A percentile compares a stretch with the other conserved stretches of the same genome.
These are phyloP conservation scores for Solioccasus polychromus DNA, from an alignment of 768 basidiomycete genomes.

Conservation along the genomic window DNA sequence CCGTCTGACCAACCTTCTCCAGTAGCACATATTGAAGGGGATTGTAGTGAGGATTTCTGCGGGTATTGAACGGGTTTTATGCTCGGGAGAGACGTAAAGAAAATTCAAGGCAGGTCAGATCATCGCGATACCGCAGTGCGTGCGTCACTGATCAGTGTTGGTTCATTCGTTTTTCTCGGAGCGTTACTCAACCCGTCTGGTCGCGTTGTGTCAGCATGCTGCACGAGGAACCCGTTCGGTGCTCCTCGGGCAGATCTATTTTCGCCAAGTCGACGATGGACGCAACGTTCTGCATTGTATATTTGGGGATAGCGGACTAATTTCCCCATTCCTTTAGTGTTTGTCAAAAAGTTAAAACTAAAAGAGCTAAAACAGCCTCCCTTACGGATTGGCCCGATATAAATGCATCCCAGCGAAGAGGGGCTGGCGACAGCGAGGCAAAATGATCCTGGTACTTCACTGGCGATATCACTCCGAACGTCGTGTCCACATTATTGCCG, in stretches of 20 bases:
- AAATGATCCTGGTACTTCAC: slow-evolving; percentile 17
- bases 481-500: slow-evolving; percentile 17
- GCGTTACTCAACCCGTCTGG: slow-evolving; percentile 19
- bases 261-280: slow-evolving; percentile 17
- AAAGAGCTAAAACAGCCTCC: slow-evolving; percentile 34
- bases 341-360: slow-evolving; percentile 34
- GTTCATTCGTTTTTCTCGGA: slow-evolving; percentile 17
- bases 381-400: slow-evolving; percentile 21
- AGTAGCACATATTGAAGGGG: slow-evolving; percentile 58
- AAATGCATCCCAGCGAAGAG: slow-evolving; percentile 16
- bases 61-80: slow-evolving; percentile 24
- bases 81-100: slow-evolving; percentile 8
- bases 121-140: slow-evolving; percentile 20
- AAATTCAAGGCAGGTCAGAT: slow-evolving; percentile 24
- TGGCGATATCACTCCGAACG: slow-evolving; percentile 8
- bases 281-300: slow-evolving; percentile 17
- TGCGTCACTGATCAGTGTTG: slow-evolving; percentile 25
- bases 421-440: slow-evolving; percentile 17
- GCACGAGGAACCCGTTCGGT: slow-evolving; percentile 28
- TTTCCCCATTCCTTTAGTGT: slow-evolving; percentile 17
- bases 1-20: slow-evolving; percentile 62
- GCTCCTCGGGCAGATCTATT: slow-evolving; percentile 32
- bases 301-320: slow-evolving; percentile 21
- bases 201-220: slow-evolving; percentile 21
- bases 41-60: slow-evolving; percentile 17